Conservation (phyloP, 805 yeast genomes). For the Nakazawaea ambrosiae region DNA sequence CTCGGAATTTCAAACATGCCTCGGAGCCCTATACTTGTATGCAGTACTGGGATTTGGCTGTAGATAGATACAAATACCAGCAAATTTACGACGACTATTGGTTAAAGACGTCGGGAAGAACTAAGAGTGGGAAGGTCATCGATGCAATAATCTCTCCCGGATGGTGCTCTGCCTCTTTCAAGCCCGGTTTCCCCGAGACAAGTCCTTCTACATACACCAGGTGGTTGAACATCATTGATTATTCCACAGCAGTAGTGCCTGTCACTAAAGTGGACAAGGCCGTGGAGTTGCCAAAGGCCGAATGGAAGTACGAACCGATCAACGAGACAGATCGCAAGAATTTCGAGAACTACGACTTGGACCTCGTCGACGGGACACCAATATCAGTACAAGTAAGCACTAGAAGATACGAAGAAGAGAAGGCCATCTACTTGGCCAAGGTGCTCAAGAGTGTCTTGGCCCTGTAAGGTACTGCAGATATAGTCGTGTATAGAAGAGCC, state of each 20-base stretch:
- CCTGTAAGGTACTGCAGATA: too few relatives aligned
- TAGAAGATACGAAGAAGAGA: slow-evolving; percentile 52
- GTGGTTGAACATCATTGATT: slow-evolving; percentile 47
- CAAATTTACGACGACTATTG: slow-evolving; percentile 31
- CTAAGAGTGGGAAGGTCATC: slow-evolving; percentile 30
- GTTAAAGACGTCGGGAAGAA: slow-evolving; percentile 24
- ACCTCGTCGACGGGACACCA: slow-evolving; percentile 42
- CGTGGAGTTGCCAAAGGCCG: slow-evolving; percentile 23
- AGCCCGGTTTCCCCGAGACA: slow-evolving; percentile 30
- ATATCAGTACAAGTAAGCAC: slow-evolving; percentile 50
- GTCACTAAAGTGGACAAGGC: slow-evolving; percentile 30
- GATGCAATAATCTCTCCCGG: slow-evolving; percentile 47
- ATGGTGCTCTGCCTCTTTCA: slow-evolving; percentile 34
- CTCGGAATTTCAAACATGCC: slow-evolving; percentile 15
- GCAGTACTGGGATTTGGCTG: slow-evolving; percentile 34
- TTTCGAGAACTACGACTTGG: slow-evolving; percentile 38
- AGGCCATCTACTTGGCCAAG: slow-evolving; percentile 33
- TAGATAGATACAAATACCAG: slow-evolving; percentile 27
- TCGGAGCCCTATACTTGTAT: slow-evolving; percentile 10
- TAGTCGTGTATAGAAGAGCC: neutral
- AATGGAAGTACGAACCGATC: slow-evolving; percentile 19
- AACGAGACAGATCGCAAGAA: slow-evolving; percentile 24
- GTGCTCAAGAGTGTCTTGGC: slow-evolving; percentile 11
- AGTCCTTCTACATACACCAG: slow-evolving; percentile 47
- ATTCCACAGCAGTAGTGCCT: slow-evolving; percentile 37